Evolutionary conservation across 129 eudicot genomes (phyloP).

Genomic region (Cynara cardunculus): DNA sequence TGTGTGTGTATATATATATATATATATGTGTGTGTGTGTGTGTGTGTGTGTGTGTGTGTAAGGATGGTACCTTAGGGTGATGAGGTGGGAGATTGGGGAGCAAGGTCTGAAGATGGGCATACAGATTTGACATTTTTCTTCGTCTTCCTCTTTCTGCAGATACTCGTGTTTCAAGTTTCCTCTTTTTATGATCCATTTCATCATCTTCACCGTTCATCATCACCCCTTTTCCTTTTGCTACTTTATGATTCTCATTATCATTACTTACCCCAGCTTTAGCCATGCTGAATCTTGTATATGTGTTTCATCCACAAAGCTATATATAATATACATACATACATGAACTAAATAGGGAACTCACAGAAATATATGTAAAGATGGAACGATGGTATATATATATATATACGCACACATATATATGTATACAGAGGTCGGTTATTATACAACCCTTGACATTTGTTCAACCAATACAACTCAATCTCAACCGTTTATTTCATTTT

Average conservation of each 20-base stretch:
- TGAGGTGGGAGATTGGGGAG: conserved; percentile 62
- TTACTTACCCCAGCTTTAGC: background rate
- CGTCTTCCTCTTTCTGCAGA: conserved; percentile 72
- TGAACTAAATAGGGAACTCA: background rate
- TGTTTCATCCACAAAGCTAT: background rate
- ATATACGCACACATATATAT: background rate
- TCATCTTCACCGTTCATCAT: background rate
- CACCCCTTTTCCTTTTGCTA: background rate
- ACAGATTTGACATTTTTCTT: conserved; percentile 60
- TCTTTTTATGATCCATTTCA: background rate
- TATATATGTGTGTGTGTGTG: too few relatives aligned
- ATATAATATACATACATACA: background rate
- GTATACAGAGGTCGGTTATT: too few relatives aligned
- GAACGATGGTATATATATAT: background rate
- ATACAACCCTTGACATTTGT: too few relatives aligned
- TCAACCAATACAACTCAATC: too few relatives aligned
- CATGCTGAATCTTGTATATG: background rate
- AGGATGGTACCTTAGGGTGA: conserved; percentile 28
- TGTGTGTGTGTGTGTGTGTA: conserved; percentile 16
- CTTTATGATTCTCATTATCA: background rate
- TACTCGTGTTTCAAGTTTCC: conserved; percentile 52
- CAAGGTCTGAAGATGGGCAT: conserved; percentile 51
- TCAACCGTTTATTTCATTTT: too few relatives aligned
- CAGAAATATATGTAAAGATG: background rate
- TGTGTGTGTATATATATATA: too few relatives aligned